Percentiles rank a stretch among this genome's conserved stretches.
These are phyloP conservation scores for Sclerotinia subarctica DNA, from an alignment of 2,329 filamentous ascomycete species.

Conservation along the genomic window DNA sequence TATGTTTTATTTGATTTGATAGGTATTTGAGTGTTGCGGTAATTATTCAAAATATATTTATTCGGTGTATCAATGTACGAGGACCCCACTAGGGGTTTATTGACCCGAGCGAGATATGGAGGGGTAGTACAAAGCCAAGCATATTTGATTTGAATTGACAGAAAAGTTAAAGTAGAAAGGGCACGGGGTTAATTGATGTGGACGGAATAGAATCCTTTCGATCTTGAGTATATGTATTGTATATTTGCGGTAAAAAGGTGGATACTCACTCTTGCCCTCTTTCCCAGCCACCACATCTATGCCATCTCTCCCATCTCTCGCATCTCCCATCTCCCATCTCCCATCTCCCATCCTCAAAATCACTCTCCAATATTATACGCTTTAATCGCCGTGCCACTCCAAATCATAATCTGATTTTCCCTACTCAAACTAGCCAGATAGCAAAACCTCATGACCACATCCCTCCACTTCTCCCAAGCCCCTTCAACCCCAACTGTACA, in stretches of 20 bases:
- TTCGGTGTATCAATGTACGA: conserved; percentile 16
- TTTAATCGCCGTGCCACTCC: conserved; percentile 66
- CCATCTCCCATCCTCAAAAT: conserved; percentile 22
- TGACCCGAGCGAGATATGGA: conserved; percentile 19
- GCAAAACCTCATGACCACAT: conserved; percentile 66
- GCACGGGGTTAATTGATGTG: background rate
- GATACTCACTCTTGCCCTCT: background rate
- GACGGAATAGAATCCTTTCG: background rate
- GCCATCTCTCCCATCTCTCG: no score
- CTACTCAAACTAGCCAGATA: conserved; percentile 58
- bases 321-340: no score
- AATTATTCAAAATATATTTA: background rate
- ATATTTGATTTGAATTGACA: background rate
- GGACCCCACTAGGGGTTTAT: conserved; percentile 15
- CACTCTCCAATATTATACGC: conserved; percentile 58
- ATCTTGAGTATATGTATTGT: background rate
- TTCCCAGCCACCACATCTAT: no score
- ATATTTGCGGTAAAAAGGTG: conserved; percentile 1
- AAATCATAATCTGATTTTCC: conserved; percentile 64
- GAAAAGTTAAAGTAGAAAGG: background rate
- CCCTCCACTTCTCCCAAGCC: conserved; percentile 74
- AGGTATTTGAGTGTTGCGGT: background rate
- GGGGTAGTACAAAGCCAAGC: conserved; percentile 5
- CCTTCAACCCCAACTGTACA: conserved; percentile 63
- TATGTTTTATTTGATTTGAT: conserved; percentile 1